Evolutionary conservation across 371 early-diverging fungal species (phyloP), one percentile per base, ranked within the genome.

Genomic region (Chytridium lagenaria): DNA sequence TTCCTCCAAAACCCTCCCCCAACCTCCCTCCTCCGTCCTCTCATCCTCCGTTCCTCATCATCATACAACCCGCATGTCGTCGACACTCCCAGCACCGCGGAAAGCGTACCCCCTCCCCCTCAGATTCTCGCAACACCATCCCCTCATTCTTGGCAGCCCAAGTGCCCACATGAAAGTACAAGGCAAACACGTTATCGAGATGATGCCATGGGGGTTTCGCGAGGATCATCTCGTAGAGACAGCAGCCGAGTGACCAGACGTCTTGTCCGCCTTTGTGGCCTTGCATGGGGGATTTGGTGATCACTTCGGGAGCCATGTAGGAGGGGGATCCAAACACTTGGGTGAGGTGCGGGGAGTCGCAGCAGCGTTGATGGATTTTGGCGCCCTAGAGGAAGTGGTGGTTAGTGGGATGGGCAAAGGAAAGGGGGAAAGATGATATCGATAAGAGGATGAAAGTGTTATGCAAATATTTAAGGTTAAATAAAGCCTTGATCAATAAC

Each of bases 231-330:
- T 78, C 73, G 59, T 67, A 78, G 33, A 78, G 57, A 37, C 44
- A 59, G 49, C 78, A 78, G 26, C 78, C 78, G 19, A 78, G 70
- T 3, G 72, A 52, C 78, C 78, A 78, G 34, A 78, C 64, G 55
- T 78, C 78, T 55, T 75, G 68, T 7, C 40, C 75, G 19, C 61
- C 64, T 2, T 36, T 3, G 5, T 67, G 15, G 23, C 71, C 61
- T 40, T 63, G 50, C 40, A 19, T 7, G 16, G 70, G 7, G 22
- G 57, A 1, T 39, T 7, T 2, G 2, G 44, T 71, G 49, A 71
- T 38, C 22, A 59, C 33, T 64, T 71, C 71, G 7, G 71, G 71
- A 10, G 71, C 71, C 71, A 71, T 71, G 50, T 71, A 71, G 10
- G 71, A 59, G 33, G 71, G 71, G 5, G 64, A 63, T 1, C 71